Evolutionary conservation across 2,329 filamentous ascomycete species (phyloP), one percentile per base, ranked within the genome.

Genomic region (Ustulina deusta): DNA sequence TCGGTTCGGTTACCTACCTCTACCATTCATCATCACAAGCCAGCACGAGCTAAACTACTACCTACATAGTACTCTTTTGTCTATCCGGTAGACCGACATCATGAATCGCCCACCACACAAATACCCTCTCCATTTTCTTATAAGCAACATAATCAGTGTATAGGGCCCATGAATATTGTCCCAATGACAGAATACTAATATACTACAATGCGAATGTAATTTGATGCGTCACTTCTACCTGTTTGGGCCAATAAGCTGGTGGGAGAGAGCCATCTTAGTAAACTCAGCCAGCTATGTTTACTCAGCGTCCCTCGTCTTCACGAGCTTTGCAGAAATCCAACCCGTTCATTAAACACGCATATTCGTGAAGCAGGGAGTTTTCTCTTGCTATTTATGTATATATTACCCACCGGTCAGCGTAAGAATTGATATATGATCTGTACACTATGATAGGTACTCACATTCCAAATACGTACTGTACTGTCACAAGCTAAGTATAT

Each of bases 301-400:
- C 68, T 70, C 68, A 68, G 68, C 68, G 61, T n/a, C 25, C 17
- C 17, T 25, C 6, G 49, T 63, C 65, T 66, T 70, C 52, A 70
- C 65, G 68, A 70, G 49, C 49, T 34, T 29, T 68, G 65, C 68
- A 69, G 61, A 44, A 27, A 32, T 38, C 36, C 40, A 52, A 48
- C 15, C 25, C 51, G 54, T 44, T 44, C 34, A 3, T 34, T 27
- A 49, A 29, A 27, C 32, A 10, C 20, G 13, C 17, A 44, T 61
- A 68, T 68, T 65, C 56, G 15, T 65, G 57, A 64, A 68, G 49
- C 56, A 56, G 32, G 22, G 38, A 54, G 15, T 11, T 34, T 9
- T 48, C 57, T 49, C 62, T 65, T 65, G 46, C 52, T 68, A 58
- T 65, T 54, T 65, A 58, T 65, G 48, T 62, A 46, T 65, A 57